Percentiles rank a stretch among this genome's conserved stretches.
phyloP scores from a whole-genome alignment of 257 asterid species.

The Eustoma russellianum region DNA sequence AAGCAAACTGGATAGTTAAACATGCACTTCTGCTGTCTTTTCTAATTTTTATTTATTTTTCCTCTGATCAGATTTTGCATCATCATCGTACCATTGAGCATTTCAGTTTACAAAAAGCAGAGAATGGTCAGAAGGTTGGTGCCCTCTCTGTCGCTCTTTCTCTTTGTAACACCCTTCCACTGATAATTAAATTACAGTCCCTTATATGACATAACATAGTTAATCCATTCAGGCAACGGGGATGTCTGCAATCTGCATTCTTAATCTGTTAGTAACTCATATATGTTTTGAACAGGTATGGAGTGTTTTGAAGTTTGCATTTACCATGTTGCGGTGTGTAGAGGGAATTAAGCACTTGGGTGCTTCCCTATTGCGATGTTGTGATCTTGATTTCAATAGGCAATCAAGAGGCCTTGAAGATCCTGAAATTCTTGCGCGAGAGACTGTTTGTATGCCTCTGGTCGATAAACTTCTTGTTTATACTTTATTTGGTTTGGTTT shows the following conservation, averaged over 20 bases:
- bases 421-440: slow-evolving; percentile 94
- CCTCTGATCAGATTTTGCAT: slow-evolving; percentile 8
- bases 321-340: slow-evolving; percentile 91
- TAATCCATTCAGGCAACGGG: neutral
- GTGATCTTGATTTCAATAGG: slow-evolving; percentile 61
- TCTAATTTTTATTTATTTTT: slow-evolving; percentile 1
- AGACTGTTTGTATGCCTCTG: slow-evolving; percentile 87
- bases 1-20: no score
- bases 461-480: neutral
- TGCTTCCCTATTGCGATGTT: slow-evolving; percentile 81
- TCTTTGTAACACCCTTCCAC: neutral
- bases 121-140: slow-evolving; percentile 79
- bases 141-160: slow-evolving; percentile 7
- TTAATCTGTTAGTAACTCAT: neutral
- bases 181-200: no score
- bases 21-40: neutral
- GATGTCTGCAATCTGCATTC: neutral
- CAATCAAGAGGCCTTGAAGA: slow-evolving; percentile 87
- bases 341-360: slow-evolving; percentile 83
- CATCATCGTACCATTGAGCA: slow-evolving; percentile 10
- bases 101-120: slow-evolving; percentile 24
- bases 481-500: no score
- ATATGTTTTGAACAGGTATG: slow-evolving; percentile 50
- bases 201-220: no score
- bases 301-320: slow-evolving; percentile 57